Evolutionary conservation across 257 asterid species (phyloP).

Genomic region (Nyctanthes arbortristis): DNA sequence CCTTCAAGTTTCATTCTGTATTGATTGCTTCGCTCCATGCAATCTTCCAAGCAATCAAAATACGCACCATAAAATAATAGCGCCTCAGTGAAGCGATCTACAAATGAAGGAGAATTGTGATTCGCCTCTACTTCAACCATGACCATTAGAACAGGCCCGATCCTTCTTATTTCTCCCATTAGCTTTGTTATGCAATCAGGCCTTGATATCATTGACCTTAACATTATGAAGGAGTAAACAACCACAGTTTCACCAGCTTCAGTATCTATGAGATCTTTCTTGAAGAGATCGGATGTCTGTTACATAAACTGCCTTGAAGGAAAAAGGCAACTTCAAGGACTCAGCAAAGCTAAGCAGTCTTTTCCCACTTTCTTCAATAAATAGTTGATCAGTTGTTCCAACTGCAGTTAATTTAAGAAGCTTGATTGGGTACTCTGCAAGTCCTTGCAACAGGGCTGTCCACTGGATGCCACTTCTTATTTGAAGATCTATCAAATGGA

Average conservation of each 20-base stretch:
- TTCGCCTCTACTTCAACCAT: slow-evolving; percentile 68
- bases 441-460: slow-evolving; percentile 67
- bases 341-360: slow-evolving; percentile 48
- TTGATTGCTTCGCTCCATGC: slow-evolving; percentile 42
- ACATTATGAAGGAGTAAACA: slow-evolving; percentile 39
- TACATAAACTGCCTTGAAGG: slow-evolving; percentile 38
- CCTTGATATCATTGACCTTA: slow-evolving; percentile 55
- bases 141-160: slow-evolving; percentile 54
- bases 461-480: slow-evolving; percentile 69
- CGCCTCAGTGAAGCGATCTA: slow-evolving; percentile 58
- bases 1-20: slow-evolving; percentile 45
- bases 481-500: slow-evolving; percentile 68
- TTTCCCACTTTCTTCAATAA: slow-evolving; percentile 45
- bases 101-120: slow-evolving; percentile 62
- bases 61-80: slow-evolving; percentile 48
- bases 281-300: slow-evolving; percentile 45
- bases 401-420: slow-evolving; percentile 56
- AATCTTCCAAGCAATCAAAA: slow-evolving; percentile 65
- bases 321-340: slow-evolving; percentile 48
- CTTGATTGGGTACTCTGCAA: slow-evolving; percentile 31
- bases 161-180: slow-evolving; percentile 40
- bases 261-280: slow-evolving; percentile 28
- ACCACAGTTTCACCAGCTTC: slow-evolving; percentile 49
- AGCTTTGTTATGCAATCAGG: slow-evolving; percentile 41
- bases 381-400: slow-evolving; percentile 31